Evolutionary conservation across 78 protist species (phyloP).

Genomic region (Dictyostelium citrinum): DNA sequence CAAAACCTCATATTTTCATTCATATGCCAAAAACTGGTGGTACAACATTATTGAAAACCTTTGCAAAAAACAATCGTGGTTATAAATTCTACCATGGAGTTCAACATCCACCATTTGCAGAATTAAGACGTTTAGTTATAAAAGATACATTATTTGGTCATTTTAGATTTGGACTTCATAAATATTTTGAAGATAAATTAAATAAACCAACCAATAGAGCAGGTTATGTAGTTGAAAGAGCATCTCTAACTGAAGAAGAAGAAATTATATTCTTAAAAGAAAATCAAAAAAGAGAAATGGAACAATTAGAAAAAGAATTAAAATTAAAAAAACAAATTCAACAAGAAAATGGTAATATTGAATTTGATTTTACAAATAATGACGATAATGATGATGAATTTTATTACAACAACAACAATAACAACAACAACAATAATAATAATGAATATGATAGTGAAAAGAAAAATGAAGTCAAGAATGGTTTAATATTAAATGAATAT

Average conservation of each 20-base stretch:
- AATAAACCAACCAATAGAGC: background rate
- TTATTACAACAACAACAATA: background rate
- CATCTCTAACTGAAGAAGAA: background rate
- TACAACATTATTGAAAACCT: background rate
- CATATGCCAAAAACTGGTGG: constrained; percentile 65
- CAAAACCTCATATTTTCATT: constrained; percentile 38
- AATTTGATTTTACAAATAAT: background rate
- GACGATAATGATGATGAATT: background rate
- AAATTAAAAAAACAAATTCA: background rate
- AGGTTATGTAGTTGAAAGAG: background rate
- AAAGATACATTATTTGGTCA: constrained; percentile 31
- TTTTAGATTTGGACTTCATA: constrained; percentile 52
- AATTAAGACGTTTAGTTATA: background rate
- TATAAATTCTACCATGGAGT: background rate
- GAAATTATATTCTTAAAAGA: background rate
- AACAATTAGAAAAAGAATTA: background rate
- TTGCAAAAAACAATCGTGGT: background rate
- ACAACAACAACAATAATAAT: background rate
- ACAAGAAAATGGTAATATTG: background rate
- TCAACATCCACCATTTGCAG: background rate
- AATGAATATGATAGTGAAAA: background rate
- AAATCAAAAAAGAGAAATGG: background rate
- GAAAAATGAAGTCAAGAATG: background rate
- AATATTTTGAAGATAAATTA: background rate
- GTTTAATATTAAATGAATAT: background rate